Evolutionary conservation across 345 rosid species (phyloP).

Genomic region (Dimocarpus longan): DNA sequence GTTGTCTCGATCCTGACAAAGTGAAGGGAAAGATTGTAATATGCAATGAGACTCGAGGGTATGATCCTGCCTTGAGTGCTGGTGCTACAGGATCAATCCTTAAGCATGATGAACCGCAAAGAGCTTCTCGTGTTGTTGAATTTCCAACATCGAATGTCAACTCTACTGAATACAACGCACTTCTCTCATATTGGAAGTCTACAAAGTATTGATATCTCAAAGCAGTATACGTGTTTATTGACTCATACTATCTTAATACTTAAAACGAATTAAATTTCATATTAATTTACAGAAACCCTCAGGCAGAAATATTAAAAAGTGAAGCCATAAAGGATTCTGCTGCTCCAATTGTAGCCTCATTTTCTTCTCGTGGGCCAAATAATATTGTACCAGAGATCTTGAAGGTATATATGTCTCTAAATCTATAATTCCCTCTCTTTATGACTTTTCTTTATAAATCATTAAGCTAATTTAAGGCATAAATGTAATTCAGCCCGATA

Average conservation of each 20-base stretch:
- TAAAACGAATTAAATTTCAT: too few relatives aligned
- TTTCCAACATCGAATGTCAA: slow-evolving; percentile 31
- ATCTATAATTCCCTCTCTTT: neutral
- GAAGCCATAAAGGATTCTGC: too few relatives aligned
- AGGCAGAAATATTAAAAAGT: too few relatives aligned
- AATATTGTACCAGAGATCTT: neutral
- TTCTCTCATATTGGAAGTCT: slow-evolving; percentile 29
- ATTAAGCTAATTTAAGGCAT: neutral
- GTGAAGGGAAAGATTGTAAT: slow-evolving; percentile 45
- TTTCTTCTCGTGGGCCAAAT: slow-evolving; percentile 25
- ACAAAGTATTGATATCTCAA: too few relatives aligned
- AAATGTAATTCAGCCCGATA: slow-evolving; percentile 35
- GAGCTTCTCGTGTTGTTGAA: slow-evolving; percentile 15
- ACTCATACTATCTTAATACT: too few relatives aligned
- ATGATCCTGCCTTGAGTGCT: neutral
- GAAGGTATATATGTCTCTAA: neutral
- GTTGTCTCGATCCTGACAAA: slow-evolving; percentile 30
- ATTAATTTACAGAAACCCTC: too few relatives aligned
- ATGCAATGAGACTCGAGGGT: neutral
- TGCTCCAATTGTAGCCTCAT: slow-evolving; percentile 8
- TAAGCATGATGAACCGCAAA: neutral
- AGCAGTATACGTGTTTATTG: too few relatives aligned
- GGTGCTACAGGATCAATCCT: slow-evolving; percentile 39
- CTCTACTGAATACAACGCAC: neutral
- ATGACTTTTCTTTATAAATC: too few relatives aligned